Conservation (phyloP, 2,329 filamentous ascomycete species). For the Fusarium sp. region DNA sequence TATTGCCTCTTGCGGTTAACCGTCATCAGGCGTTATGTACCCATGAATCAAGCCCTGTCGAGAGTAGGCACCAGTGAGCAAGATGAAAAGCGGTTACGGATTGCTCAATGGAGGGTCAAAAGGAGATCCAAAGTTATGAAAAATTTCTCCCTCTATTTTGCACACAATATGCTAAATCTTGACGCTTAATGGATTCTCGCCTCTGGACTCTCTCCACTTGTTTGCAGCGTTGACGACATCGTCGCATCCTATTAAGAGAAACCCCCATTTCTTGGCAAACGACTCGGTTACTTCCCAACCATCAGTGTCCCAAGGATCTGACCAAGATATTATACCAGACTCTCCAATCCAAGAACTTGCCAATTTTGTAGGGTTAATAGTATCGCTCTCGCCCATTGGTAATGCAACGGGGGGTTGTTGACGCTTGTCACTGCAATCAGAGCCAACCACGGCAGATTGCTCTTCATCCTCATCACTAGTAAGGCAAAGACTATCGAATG, state of each 20-base stretch:
- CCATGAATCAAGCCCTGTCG: not conserved
- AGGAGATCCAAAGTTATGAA: no score
- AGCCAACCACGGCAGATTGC: no score
- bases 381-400: not conserved
- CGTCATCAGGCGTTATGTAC: not conserved
- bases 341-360: not conserved
- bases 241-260: constrained; percentile 24
- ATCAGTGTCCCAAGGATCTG: not conserved
- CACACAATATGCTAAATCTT: not conserved
- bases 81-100: not conserved
- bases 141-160: no score
- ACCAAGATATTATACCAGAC: not conserved
- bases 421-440: not conserved
- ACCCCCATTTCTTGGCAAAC: constrained; percentile 35
- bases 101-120: not conserved
- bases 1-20: not conserved
- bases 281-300: not conserved
- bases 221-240: constrained; percentile 30
- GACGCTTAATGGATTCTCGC: constrained; percentile 27
- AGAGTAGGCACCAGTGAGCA: not conserved
- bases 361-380: not conserved
- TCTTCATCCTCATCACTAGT: not conserved
- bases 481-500: not conserved
- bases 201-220: constrained; percentile 23
- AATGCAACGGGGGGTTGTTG: not conserved